Evolutionary conservation across 176 grass and related monocot species (phyloP).

Genomic region (Hsuehochloa calcarea): DNA sequence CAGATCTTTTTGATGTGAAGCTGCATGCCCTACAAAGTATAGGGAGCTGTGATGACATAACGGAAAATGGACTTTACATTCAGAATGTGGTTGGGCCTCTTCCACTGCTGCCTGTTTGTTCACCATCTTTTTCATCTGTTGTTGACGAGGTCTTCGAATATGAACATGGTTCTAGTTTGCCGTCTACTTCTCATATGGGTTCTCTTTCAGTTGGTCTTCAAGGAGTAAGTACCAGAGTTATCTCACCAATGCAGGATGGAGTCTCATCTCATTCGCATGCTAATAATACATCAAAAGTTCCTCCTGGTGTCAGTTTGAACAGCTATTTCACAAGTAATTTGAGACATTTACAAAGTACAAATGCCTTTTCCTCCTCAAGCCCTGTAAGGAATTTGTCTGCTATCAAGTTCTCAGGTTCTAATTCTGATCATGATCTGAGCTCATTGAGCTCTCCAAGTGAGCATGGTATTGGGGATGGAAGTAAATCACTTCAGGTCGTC

Average conservation of each 20-base stretch:
- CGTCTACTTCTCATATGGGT: constrained; percentile 27
- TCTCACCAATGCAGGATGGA: constrained; percentile 51
- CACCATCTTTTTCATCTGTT: constrained; percentile 87
- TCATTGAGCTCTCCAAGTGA: constrained; percentile 46
- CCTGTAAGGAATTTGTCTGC: constrained; percentile 42
- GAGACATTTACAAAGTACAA: constrained; percentile 43
- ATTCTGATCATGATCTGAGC: constrained; percentile 57
- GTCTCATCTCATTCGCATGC: constrained; percentile 34
- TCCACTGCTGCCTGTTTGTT: constrained; percentile 56
- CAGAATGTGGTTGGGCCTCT: constrained; percentile 48
- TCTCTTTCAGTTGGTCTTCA: constrained; percentile 55
- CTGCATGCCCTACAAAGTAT: constrained; percentile 54
- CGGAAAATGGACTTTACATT: constrained; percentile 43
- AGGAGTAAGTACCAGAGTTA: constrained; percentile 41
- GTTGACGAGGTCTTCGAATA: constrained; percentile 92
- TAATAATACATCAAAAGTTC: constrained; percentile 39
- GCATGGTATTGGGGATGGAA: constrained; percentile 43
- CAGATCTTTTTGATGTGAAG: constrained; percentile 62
- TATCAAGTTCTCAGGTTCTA: constrained; percentile 52
- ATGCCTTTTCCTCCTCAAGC: constrained; percentile 46
- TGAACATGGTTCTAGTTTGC: constrained; percentile 49
- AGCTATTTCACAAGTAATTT: constrained; percentile 46
- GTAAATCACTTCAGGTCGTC: constrained; percentile 40
- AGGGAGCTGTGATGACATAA: constrained; percentile 43
- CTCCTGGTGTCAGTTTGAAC: constrained; percentile 32